Base-by-base conservation (phyloP, 2,329 filamentous ascomycete species). In the Fusarium sp. region DNA sequence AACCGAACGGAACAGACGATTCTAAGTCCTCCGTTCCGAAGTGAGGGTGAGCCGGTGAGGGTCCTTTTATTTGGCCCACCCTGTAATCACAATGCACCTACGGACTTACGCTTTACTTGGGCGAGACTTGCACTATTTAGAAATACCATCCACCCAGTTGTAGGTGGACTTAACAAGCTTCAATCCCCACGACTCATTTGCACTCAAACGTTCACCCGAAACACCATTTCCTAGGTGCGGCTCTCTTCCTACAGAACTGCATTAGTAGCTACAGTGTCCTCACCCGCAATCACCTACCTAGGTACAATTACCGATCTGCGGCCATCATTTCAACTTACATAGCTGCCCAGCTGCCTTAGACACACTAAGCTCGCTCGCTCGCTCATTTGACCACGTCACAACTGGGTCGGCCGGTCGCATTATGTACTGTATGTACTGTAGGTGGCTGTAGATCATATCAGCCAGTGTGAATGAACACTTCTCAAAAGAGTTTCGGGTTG, bases 381-480 rank as follows among this genome's bases (percentile, higher is more conserved):
- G 25, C n/a, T 72, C 53, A 60, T 64, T 72, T 43, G 72, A 72
- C 68, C 72, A 74, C 72, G 63, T 74, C 72, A 73, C 69, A 47
- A 50, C 51, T 62, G 45, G 58, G 70, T 9, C 25, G 5, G 25
- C 10, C 25, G 25, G 25, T 62, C 63, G 62, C 70, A 72, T 61
- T 36, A 57, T 25, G 25, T 25, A 5, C 23, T 25, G 23, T 25
- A 25, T 25, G 23, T 9, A 25, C 25, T 25, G 25, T 9, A 25
- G n/a, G n/a, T 43, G 56, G 66, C 49, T 55, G 64, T 64, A 41
- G 66, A 70, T 67, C 31, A 25, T 9, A 25, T 25, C 25, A 25
- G 4, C 13, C 60, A 49, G 57, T 59, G 54, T 45, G 54, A 68
- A 58, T 42, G 54, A 68, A 58, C 45, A 40, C 67, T 59, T 43